Base-by-base conservation (phyloP, 176 grass and related monocot genomes). In the Triticum dicoccoides region DNA sequence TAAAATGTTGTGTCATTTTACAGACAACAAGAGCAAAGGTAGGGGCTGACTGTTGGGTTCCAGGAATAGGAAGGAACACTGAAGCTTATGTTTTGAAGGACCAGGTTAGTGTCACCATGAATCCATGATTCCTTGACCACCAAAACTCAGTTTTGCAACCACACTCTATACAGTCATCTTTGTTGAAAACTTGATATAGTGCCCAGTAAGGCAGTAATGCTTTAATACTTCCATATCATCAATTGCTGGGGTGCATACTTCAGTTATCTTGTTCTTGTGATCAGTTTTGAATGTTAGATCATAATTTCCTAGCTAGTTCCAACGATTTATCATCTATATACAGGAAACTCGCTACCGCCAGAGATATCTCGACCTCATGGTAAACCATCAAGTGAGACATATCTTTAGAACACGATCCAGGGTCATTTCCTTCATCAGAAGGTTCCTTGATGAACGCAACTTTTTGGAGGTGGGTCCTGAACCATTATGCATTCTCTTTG, bases 311-410 rank as follows among this genome's bases (percentile, higher is more conserved):
- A 54, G 44, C 25, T 76, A 54, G 44, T 52, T 76, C 45, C 47
- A 76, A 76, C 17, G 73, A 76, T 76, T 56, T 33, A 33, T 76
- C 45, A 20, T 76, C 8, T 56, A 33, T 76, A 56, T 8, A 27
- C 32, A 97, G 94, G 94, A 97, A 90, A 94, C 94, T 58, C 80
- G 92, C 5, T 97, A 97, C 62, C 94, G 92, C 29, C 91, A 97
- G 69, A 82, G 94, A 63, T 97, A 97, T 83, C 83, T 97, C 44
- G 95, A 97, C 80, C 88, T 94, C 65, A 97, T 94, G 95, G 82
- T 97, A 37, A 97, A 94, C 47, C 86, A 94, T 92, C 90, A 97
- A 69, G 95, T 97, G 25, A 87, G 92, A 75, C 87, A 92, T 85
- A 94, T 97, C 78, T 97, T 97, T 78, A 97, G 86, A 85, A 94